Conservation (phyloP, 169 alveolate species). For the Cytauxzoon felis region DNA sequence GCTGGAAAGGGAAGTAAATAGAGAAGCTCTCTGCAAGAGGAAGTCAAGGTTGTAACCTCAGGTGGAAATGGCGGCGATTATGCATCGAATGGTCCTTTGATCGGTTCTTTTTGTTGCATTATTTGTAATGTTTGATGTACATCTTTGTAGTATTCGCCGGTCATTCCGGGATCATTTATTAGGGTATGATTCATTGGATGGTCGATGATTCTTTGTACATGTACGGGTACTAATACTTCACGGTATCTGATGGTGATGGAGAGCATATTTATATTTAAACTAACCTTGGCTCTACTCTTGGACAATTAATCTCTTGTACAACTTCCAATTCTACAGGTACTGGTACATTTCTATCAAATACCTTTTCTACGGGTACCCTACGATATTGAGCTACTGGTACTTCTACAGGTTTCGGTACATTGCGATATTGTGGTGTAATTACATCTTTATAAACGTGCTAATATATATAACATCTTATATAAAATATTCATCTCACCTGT, state of each 20-base stretch:
- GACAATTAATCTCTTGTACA: constrained; percentile 85
- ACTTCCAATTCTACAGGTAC: constrained; percentile 88
- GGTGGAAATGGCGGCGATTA: too few species aligned
- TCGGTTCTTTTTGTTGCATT: too few species aligned
- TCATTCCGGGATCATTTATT: constrained; percentile 22
- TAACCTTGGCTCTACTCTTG: constrained; percentile 79
- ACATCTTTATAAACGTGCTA: constrained; percentile 83
- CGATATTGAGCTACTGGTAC: constrained; percentile 88
- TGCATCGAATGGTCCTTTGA: too few species aligned
- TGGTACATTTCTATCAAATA: constrained; percentile 87
- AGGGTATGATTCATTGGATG: constrained; percentile 81
- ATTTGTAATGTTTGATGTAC: constrained; percentile 34
- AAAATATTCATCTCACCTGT: constrained; percentile 38
- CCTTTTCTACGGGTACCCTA: constrained; percentile 83
- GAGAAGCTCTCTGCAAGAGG: too few species aligned
- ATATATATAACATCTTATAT: neutral
- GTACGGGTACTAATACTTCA: constrained; percentile 89
- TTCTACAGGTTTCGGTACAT: constrained; percentile 90
- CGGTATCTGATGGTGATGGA: constrained; percentile 69
- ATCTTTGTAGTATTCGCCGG: constrained; percentile 33
- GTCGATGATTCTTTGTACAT: constrained; percentile 85
- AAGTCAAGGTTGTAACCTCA: too few species aligned
- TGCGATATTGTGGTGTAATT: constrained; percentile 86
- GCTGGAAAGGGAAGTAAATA: too few species aligned
- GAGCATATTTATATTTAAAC: neutral